These are phyloP conservation scores for Solanum corneliomulleri DNA, from an alignment of 257 asterid species.

Conservation along the genomic window DNA sequence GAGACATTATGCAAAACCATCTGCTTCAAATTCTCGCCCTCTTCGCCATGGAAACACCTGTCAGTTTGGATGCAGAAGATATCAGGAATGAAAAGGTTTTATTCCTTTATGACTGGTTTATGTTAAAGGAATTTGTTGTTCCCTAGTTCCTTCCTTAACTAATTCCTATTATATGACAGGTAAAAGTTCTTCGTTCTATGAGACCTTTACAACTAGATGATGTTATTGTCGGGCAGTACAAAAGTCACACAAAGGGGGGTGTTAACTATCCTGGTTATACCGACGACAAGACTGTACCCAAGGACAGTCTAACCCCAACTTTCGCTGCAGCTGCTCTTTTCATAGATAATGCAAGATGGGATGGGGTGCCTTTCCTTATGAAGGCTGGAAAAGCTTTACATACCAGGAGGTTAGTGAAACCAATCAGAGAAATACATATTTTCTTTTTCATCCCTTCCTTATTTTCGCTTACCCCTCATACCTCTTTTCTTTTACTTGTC, in stretches of 20 bases:
- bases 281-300: constrained; percentile 88
- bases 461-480: neutral
- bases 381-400: constrained; percentile 98
- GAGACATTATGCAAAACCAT: constrained; percentile 99
- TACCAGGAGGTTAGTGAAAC: constrained; percentile 39
- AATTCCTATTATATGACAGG: constrained; percentile 34
- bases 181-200: constrained; percentile 93
- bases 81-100: constrained; percentile 89
- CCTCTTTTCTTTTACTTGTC: neutral
- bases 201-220: constrained; percentile 55
- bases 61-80: constrained; percentile 96
- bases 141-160: neutral
- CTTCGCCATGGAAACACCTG: constrained; percentile 99
- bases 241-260: constrained; percentile 65
- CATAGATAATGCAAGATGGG: constrained; percentile 93
- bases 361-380: constrained; percentile 95
- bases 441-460: neutral
- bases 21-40: constrained; percentile 92
- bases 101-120: neutral
- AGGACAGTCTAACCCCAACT: constrained; percentile 84
- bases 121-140: neutral
- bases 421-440: neutral
- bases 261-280: constrained; percentile 65
- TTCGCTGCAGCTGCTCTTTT: constrained; percentile 98
- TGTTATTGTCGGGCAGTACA: constrained; percentile 81